These are phyloP conservation scores for Cruciata laevipes DNA, from an alignment of 257 asterid genomes.

Conservation along the genomic window DNA sequence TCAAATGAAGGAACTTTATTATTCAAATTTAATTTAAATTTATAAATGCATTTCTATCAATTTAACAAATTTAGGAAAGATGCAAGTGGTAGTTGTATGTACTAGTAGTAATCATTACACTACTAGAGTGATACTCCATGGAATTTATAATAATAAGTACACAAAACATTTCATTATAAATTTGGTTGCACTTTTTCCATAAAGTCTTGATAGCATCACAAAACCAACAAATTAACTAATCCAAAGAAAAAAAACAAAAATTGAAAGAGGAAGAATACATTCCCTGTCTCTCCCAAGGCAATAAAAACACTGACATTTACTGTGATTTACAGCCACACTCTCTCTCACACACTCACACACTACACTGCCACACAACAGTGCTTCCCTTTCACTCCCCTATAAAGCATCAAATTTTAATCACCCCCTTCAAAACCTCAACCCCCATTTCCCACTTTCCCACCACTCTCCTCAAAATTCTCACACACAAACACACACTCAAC, in stretches of 20 bases:
- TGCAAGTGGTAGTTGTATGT: too few species aligned
- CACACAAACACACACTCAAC: not conserved
- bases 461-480: not conserved
- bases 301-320: conserved; percentile 5
- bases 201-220: not conserved
- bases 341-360: conserved; percentile 25
- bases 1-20: too few species aligned
- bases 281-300: conserved; percentile 1
- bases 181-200: too few species aligned
- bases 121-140: too few species aligned
- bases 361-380: not conserved
- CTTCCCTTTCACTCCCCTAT: conserved; percentile 15
- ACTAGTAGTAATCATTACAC: too few species aligned
- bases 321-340: conserved; percentile 1
- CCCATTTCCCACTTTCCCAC: conserved; percentile 7
- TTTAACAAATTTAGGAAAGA: too few species aligned
- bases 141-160: too few species aligned
- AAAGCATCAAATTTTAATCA: conserved; percentile 6
- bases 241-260: not conserved
- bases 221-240: not conserved
- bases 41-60: too few species aligned
- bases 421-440: conserved; percentile 17
- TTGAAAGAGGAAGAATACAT: not conserved
- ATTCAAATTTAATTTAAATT: too few species aligned
- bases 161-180: too few species aligned